Conservation (phyloP, 2,329 filamentous ascomycete genomes). For the Calonectria fujianensis region DNA sequence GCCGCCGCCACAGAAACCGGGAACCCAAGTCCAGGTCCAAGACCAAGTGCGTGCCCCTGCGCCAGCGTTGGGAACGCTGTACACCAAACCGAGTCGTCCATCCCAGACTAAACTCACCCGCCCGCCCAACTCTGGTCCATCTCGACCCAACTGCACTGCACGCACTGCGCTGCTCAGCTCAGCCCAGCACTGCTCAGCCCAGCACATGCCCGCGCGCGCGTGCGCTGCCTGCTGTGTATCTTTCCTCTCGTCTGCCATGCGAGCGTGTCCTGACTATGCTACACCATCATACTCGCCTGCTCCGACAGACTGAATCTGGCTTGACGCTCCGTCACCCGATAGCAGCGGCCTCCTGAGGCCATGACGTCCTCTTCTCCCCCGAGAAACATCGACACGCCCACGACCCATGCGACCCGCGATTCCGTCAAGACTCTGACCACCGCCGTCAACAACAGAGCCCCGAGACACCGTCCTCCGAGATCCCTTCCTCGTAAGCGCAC, state of each 20-base stretch:
- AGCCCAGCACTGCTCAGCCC: constrained; percentile 12
- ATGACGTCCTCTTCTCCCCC: constrained; percentile 56
- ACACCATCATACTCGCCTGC: constrained; percentile 51
- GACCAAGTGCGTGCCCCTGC: neutral
- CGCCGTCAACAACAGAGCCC: constrained; percentile 42
- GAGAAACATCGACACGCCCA: constrained; percentile 49
- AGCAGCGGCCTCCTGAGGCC: constrained; percentile 46
- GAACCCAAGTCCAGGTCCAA: constrained; percentile 11
- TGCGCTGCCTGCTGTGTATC: constrained; percentile 46
- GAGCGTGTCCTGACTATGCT: constrained; percentile 48
- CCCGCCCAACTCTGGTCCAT: constrained; percentile 26
- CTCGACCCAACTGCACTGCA: constrained; percentile 22
- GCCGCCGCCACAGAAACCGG: constrained; percentile 31
- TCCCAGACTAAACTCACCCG: constrained; percentile 31
- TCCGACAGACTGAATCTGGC: constrained; percentile 42
- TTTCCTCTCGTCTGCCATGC: constrained; percentile 50
- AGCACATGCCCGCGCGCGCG: constrained; percentile 43
- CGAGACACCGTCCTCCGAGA: constrained; percentile 52
- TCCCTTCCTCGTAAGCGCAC: constrained; percentile 53
- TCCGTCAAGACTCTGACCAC: constrained; percentile 47
- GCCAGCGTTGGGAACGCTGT: constrained; percentile 15
- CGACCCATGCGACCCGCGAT: constrained; percentile 49
- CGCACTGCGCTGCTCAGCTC: constrained; percentile 3
- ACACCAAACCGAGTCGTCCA: constrained; percentile 39
- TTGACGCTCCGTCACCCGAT: constrained; percentile 28